These are phyloP conservation scores for Penicillium psychrosexuale DNA, from an alignment of 2,329 filamentous ascomycete genomes.

Conservation along the genomic window DNA sequence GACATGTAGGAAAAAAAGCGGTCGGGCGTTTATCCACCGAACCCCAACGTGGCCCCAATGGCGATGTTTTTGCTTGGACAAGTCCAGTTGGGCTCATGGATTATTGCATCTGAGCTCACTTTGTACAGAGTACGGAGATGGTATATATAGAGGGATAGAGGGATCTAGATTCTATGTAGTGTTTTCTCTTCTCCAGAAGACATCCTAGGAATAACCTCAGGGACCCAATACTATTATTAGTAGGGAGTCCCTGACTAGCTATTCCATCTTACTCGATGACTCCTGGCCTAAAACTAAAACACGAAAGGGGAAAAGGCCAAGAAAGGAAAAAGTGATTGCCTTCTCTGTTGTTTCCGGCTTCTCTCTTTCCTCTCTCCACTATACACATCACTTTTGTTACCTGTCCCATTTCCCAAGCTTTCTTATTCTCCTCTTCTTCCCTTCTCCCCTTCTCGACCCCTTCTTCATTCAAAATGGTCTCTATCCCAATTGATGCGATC, in stretches of 20 bases:
- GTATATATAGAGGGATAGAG: not conserved
- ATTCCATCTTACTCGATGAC: not conserved
- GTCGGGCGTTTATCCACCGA: slow-evolving; percentile 11
- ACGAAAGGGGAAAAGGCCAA: slow-evolving; percentile 9
- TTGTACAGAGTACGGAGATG: no score
- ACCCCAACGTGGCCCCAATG: slow-evolving; percentile 23
- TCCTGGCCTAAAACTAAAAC: not conserved
- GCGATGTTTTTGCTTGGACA: not conserved
- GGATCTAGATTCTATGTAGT: not conserved
- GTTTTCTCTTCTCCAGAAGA: not conserved
- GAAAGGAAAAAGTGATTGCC: slow-evolving; percentile 9
- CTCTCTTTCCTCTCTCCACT: not conserved
- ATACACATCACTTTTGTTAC: not conserved
- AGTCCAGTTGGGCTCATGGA: not conserved
- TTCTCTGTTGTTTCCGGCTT: slow-evolving; percentile 2
- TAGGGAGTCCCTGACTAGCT: not conserved
- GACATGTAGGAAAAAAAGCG: slow-evolving; percentile 12
- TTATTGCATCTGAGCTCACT: not conserved
- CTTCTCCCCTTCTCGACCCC: not conserved
- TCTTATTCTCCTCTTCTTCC: not conserved
- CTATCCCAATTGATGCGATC: slow-evolving; percentile 86
- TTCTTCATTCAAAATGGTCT: slow-evolving; percentile 63
- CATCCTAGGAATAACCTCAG: not conserved
- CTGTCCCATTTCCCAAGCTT: not conserved
- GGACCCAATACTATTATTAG: not conserved